These are phyloP conservation scores for Salix viminalis DNA, from an alignment of 345 rosid species.

Conservation along the genomic window DNA sequence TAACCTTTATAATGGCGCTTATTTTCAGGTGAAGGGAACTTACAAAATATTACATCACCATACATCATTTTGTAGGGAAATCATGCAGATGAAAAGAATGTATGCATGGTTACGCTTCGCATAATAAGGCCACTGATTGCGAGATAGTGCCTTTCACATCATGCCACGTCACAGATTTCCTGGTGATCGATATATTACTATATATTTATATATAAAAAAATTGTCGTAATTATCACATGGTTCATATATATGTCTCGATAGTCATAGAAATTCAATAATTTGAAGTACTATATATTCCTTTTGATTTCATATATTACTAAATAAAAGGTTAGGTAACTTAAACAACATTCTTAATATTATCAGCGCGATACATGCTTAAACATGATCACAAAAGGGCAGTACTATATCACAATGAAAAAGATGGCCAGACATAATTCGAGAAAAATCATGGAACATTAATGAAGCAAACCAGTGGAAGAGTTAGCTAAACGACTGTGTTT, in stretches of 20 bases:
- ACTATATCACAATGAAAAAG: not conserved
- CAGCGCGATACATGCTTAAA: not conserved
- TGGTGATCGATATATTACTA: too few species aligned
- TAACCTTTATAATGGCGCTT: slow-evolving; percentile 80
- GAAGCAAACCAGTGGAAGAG: not conserved
- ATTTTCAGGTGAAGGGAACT: slow-evolving; percentile 55
- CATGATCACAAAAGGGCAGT: too few species aligned
- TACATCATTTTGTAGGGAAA: not conserved
- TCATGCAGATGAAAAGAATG: slow-evolving; percentile 3
- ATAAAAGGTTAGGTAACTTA: not conserved
- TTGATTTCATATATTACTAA: too few species aligned
- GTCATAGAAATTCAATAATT: not conserved
- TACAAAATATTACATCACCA: not conserved
- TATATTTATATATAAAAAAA: too few species aligned
- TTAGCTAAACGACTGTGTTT: not conserved
- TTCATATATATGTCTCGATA: not conserved
- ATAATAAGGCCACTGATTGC: too few species aligned
- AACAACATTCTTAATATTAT: too few species aligned
- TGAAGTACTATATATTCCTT: too few species aligned
- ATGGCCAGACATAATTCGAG: not conserved
- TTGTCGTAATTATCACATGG: not conserved
- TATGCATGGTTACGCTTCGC: not conserved
- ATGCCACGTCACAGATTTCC: too few species aligned
- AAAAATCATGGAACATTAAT: too few species aligned
- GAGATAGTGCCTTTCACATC: too few species aligned